Base-by-base conservation (phyloP, 2,329 filamentous ascomycete genomes). In the Fusarium neocosmosporiellum region DNA sequence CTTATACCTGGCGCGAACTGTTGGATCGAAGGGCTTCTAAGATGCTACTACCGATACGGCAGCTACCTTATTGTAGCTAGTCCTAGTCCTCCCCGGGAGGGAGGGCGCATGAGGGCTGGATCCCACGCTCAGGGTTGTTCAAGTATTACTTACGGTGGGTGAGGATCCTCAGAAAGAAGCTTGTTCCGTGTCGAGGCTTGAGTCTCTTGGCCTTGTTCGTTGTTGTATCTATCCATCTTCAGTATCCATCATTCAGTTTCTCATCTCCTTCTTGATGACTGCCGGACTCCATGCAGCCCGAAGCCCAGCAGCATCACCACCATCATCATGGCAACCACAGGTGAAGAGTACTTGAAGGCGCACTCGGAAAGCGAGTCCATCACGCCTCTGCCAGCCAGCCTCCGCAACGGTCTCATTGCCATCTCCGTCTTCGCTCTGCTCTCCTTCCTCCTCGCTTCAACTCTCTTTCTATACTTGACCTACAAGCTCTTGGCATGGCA, bases 401-500 rank as follows among this genome's bases (percentile, higher is more conserved):
- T 77, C n/a, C 76, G 58, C 43, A 57, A 57, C 29, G 79, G 79
- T 9, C 72, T 80, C 54, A 68, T 74, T 29, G 74, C 76, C 62
- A 78, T 80, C 58, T 74, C 75, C 13, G 74, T 78, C 39, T 75
- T 80, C 29, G 71, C 78, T 39, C 71, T 76, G 24, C 66, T 79
- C n/a, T 80, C 79, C 33, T 80, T 80, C 67, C 29, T 77, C 36
- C 67, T 73, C 22, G 75, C 77, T 14, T 70, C 75, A 4, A 36
- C 63, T 16, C 74, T 80, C 24, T 80, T 80, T 59, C 41, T 77
- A 7, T 80, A 80, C 58, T 65, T 80, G 33, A 72, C 72, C 16
- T 77, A 74, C 46, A 80, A 79, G 67, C 67, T 80, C 24, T 22
- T 76, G 13, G 29, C 62, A 33, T 79, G 78, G 77, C 74, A 78